These are phyloP conservation scores for Scutellaria minor DNA, from an alignment of 257 asterid genomes.

Conservation along the genomic window DNA sequence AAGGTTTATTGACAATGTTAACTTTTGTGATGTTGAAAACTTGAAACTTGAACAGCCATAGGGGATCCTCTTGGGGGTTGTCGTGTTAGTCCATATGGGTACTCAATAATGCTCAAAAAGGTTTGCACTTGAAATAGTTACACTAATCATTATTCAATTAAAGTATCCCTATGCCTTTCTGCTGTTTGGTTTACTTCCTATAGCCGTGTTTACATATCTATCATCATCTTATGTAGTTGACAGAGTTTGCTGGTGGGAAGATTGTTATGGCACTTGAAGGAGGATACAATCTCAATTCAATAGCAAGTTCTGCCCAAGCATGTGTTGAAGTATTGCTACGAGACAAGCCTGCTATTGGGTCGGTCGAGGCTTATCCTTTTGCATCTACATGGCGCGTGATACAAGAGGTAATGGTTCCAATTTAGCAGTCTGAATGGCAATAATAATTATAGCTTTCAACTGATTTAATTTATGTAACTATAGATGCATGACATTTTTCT, in stretches of 20 bases:
- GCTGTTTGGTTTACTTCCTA: conserved; percentile 5
- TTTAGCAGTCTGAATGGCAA: too few species aligned
- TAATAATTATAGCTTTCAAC: conserved; percentile 5
- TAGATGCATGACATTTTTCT: too few species aligned
- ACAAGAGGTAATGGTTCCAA: conserved; percentile 52
- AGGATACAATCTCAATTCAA: conserved; percentile 82
- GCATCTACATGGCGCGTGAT: conserved; percentile 91
- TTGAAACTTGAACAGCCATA: conserved; percentile 58
- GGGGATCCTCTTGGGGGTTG: conserved; percentile 97
- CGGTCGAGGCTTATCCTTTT: conserved; percentile 69
- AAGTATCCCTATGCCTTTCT: conserved; percentile 4
- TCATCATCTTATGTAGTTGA: conserved; percentile 55
- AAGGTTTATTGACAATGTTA: conserved; percentile 21
- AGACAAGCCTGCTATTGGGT: conserved; percentile 57
- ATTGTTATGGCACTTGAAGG: conserved; percentile 99
- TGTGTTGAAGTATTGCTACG: conserved; percentile 76
- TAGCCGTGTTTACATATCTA: background rate
- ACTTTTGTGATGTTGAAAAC: conserved; percentile 27
- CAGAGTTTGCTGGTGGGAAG: conserved; percentile 87
- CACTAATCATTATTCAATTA: conserved; percentile 25
- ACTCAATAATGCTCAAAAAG: conserved; percentile 85
- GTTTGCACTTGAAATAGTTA: conserved; percentile 45
- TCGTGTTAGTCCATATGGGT: conserved; percentile 81
- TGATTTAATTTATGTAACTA: background rate
- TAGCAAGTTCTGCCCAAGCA: conserved; percentile 77